Conservation (phyloP, 371 early-diverging fungal genomes). For the Dinochytrium kinnereticum region DNA sequence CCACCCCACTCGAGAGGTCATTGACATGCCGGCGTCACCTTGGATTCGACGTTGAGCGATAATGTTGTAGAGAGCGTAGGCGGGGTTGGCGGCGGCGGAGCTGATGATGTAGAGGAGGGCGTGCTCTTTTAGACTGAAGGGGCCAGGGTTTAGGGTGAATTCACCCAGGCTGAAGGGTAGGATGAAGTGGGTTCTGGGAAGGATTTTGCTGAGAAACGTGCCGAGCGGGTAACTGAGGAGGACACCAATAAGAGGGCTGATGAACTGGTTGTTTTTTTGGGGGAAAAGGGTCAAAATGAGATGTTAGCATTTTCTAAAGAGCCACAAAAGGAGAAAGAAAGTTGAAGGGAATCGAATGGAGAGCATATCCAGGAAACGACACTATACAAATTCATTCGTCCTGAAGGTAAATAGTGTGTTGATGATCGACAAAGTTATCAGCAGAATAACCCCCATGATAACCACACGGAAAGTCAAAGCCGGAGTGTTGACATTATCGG, state of each 20-base stretch:
- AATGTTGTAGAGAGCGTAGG: slow-evolving; percentile 38
- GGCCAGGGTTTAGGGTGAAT: slow-evolving; percentile 35
- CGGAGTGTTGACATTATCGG: slow-evolving; percentile 26
- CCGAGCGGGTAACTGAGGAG: slow-evolving; percentile 30
- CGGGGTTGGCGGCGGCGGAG: slow-evolving; percentile 13
- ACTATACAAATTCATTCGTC: slow-evolving; percentile 35
- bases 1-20: background rate
- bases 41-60: slow-evolving; percentile 22
- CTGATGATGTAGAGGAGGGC: slow-evolving; percentile 22
- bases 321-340: background rate
- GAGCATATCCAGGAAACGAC: background rate
- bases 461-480: slow-evolving; percentile 16
- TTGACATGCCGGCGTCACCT: background rate
- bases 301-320: background rate
- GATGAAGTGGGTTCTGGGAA: slow-evolving; percentile 21
- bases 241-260: slow-evolving; percentile 8
- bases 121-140: slow-evolving; percentile 35
- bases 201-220: slow-evolving; percentile 16
- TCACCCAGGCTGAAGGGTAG: background rate
- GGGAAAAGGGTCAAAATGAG: too few relatives aligned
- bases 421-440: slow-evolving; percentile 9
- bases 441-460: background rate
- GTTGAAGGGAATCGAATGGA: background rate
- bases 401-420: slow-evolving; percentile 42
- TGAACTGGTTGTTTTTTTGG: background rate